Evolutionary conservation across 202 grass and related monocot species (phyloP), one percentile per base, ranked within the genome.

Genomic region (Panicum virgatum): DNA sequence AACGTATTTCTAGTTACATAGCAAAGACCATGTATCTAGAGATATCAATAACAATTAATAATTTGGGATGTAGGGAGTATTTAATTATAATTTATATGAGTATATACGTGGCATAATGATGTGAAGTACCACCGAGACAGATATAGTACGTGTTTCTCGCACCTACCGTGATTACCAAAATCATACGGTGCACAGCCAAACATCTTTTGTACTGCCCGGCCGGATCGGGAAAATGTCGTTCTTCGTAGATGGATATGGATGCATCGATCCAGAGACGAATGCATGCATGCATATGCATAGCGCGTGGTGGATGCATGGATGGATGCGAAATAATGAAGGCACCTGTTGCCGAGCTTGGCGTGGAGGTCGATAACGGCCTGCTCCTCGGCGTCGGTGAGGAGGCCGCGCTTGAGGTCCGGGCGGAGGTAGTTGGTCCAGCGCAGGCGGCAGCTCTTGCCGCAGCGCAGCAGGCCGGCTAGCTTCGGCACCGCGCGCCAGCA

Each of bases 401-500:
- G 87, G 5, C 96, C 96, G 53, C 96, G 84, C 86, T 98, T 98
- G 59, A 98, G 90, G 84, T 95, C 96, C 6, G 96, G 92, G 42
- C 96, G 90, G 74, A 98, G 78, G 85, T 98, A 98, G 78, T 98
- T 98, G 3, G 96, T 98, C 96, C 96, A 98, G 25, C 96, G 85
- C 47, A 98, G 92, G 66, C 96, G 54, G 81, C 96, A 98, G 79
- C 96, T 98, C 92, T 98, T 98, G 50, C 96, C 96, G 84, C 96
- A 98, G 37, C 96, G 87, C 30, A 98, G 82, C 79, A 98, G 85
- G 3, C 96, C 96, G 0, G 96, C 96, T 7, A 95, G 84, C 86
- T 95, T 98, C 52, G 96, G 95, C 72, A 98, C 92, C 23, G 96
- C 96, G n/a, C 96, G 63, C 96, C 96, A 98, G 90, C 96, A 96